Conservation (phyloP, 805 yeast genomes). For the Debaryomyces tyrocola region DNA sequence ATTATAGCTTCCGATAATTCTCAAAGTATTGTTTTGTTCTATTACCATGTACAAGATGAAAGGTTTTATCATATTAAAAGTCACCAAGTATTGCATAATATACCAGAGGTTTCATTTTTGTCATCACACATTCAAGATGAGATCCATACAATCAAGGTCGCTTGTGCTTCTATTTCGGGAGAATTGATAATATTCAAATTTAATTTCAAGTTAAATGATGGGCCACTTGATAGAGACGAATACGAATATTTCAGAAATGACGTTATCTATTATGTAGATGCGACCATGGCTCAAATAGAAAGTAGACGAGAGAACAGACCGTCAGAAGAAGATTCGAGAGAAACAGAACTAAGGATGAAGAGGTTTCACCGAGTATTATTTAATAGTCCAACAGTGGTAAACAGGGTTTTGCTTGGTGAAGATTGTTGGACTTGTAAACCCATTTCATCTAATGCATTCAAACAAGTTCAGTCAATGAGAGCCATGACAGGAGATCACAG, state of each 20-base stretch:
- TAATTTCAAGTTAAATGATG: constrained; percentile 20
- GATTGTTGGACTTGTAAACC: constrained; percentile 56
- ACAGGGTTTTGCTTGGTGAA: constrained; percentile 40
- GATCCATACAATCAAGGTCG: constrained; percentile 25
- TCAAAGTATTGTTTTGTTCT: constrained; percentile 43
- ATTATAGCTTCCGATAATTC: constrained; percentile 58
- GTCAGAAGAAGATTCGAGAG: not conserved
- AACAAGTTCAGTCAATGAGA: constrained; percentile 47
- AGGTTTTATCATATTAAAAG: constrained; percentile 34
- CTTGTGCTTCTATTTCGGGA: constrained; percentile 48
- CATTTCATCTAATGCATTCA: constrained; percentile 42
- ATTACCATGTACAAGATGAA: constrained; percentile 24
- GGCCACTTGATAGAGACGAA: constrained; percentile 23
- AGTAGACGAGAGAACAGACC: constrained; percentile 6
- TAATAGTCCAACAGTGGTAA: constrained; percentile 22
- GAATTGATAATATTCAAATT: constrained; percentile 44
- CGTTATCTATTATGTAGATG: constrained; percentile 24
- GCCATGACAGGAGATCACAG: constrained; percentile 49
- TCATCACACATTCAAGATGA: constrained; percentile 12
- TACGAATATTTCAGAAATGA: constrained; percentile 8
- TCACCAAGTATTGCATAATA: constrained; percentile 51
- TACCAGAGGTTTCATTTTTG: constrained; percentile 51
- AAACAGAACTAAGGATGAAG: constrained; percentile 2
- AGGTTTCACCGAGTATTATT: constrained; percentile 24
- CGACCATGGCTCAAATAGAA: constrained; percentile 25